Conservation (phyloP, 2,329 filamentous ascomycete species). For the Aspergillus sp. region DNA sequence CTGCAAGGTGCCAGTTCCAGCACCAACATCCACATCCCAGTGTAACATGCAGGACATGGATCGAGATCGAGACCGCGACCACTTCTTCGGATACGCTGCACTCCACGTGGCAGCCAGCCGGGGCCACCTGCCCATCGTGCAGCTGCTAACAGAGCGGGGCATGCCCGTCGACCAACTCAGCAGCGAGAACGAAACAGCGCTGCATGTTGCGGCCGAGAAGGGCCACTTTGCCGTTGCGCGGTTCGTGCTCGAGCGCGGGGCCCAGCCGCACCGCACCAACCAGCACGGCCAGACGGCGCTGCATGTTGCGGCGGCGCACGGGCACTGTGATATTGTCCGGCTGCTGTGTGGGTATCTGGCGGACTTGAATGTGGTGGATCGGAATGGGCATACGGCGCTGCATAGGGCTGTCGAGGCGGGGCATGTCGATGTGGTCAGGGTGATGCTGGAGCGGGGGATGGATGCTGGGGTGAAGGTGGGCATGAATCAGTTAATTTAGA, state of each 20-base stretch:
- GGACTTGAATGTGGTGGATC: not conserved
- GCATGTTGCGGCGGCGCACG: not conserved
- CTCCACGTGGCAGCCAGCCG: not conserved
- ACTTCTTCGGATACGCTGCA: not conserved
- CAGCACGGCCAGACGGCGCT: not conserved
- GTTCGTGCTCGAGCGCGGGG: not conserved
- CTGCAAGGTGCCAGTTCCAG: no score
- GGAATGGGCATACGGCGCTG: not conserved
- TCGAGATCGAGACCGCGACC: not conserved
- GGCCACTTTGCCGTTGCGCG: not conserved
- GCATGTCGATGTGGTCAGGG: not conserved
- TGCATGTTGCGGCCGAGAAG: not conserved
- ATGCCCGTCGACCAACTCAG: not conserved
- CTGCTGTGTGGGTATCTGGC: not conserved
- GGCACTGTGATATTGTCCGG: not conserved
- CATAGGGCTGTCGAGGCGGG: not conserved
- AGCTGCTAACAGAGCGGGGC: not conserved
- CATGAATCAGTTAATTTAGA: not conserved
- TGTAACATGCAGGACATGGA: no score
- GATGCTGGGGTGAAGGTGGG: not conserved
- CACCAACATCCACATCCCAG: no score
- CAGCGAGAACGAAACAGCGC: not conserved
- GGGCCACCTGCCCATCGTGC: not conserved
- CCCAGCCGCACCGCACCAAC: not conserved
- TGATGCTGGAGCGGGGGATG: not conserved